A percentile compares a stretch with the other conserved stretches of the same genome.
These are phyloP conservation scores for Xerocomus brunneocitrinus DNA, from an alignment of 768 basidiomycete species.

Conservation along the genomic window DNA sequence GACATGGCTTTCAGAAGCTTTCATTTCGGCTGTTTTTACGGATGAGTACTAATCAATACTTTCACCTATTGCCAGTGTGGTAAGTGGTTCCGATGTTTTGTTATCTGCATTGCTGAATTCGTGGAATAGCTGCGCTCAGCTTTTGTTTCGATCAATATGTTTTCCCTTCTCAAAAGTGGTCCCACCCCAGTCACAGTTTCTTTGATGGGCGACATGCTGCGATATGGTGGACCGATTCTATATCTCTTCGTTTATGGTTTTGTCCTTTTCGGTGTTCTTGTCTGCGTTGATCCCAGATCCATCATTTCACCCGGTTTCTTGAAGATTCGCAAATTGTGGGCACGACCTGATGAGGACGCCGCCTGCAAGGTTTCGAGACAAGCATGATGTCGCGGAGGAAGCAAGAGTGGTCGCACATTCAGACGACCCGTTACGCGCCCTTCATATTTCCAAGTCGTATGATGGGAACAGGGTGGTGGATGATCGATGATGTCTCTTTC, in stretches of 20 bases:
- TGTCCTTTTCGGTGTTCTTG: slow-evolving; percentile 56
- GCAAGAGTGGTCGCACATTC: slow-evolving; percentile 38
- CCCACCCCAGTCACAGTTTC: slow-evolving; percentile 40
- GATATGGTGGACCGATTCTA: slow-evolving; percentile 70
- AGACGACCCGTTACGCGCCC: slow-evolving; percentile 56
- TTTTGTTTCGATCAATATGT: slow-evolving; percentile 74
- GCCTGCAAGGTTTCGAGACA: slow-evolving; percentile 26
- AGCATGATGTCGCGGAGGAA: slow-evolving; percentile 51
- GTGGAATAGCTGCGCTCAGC: slow-evolving; percentile 52
- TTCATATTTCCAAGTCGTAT: slow-evolving; percentile 61
- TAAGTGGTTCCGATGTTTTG: slow-evolving; percentile 35
- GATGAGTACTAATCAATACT: slow-evolving; percentile 43
- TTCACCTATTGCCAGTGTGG: slow-evolving; percentile 66
- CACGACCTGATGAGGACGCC: slow-evolving; percentile 9
- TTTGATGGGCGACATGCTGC: slow-evolving; percentile 49
- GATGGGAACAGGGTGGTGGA: slow-evolving; percentile 58
- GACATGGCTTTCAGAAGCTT: no score
- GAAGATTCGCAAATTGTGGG: slow-evolving; percentile 16
- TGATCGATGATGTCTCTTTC: slow-evolving; percentile 51
- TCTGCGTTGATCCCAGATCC: slow-evolving; percentile 71
- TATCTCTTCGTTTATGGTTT: slow-evolving; percentile 64
- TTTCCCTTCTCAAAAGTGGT: slow-evolving; percentile 67
- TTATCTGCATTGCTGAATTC: background rate
- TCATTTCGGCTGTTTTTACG: no score
- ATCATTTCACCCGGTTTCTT: slow-evolving; percentile 38